Percentiles rank a stretch among this genome's conserved stretches.
These are phyloP conservation scores for Arabidopsis hybrid DNA, from an alignment of 441 rosid species.

Conservation along the genomic window DNA sequence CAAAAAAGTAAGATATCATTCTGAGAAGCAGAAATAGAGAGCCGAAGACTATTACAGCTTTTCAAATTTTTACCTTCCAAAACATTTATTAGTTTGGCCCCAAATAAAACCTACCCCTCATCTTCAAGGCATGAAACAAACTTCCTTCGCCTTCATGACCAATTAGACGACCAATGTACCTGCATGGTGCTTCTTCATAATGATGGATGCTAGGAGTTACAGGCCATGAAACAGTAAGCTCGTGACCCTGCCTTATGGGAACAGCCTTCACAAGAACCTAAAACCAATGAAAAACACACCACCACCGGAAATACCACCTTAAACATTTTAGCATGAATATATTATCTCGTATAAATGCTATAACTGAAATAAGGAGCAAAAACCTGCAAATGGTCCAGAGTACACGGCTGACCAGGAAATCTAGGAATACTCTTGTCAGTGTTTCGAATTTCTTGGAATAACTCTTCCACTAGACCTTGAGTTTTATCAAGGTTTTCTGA, in stretches of 20 bases:
- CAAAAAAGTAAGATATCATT: neutral
- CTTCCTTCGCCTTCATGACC: conserved; percentile 99
- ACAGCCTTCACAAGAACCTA: conserved; percentile 85
- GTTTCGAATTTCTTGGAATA: conserved; percentile 76
- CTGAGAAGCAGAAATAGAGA: conserved; percentile 1
- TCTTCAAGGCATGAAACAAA: conserved; percentile 80
- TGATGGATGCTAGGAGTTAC: conserved; percentile 79
- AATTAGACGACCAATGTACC: conserved; percentile 82
- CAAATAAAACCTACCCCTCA: conserved; percentile 61
- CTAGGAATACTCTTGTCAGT: conserved; percentile 50
- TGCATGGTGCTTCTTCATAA: conserved; percentile 88
- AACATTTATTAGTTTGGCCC: conserved; percentile 5
- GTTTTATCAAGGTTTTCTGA: conserved; percentile 77
- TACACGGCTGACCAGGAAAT: conserved; percentile 88
- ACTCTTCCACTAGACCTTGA: conserved; percentile 65
- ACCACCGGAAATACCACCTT: conserved; percentile 46
- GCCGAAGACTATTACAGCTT: neutral
- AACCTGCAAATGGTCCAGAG: conserved; percentile 83
- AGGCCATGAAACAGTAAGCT: conserved; percentile 78
- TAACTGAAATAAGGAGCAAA: neutral
- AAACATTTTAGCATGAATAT: conserved; percentile 15
- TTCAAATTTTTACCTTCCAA: conserved; percentile 18
- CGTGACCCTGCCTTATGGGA: conserved; percentile 88
- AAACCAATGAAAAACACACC: conserved; percentile 36
- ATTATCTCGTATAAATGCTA: neutral